Conservation (phyloP, 805 yeast species). For the Ogataea henricii region DNA sequence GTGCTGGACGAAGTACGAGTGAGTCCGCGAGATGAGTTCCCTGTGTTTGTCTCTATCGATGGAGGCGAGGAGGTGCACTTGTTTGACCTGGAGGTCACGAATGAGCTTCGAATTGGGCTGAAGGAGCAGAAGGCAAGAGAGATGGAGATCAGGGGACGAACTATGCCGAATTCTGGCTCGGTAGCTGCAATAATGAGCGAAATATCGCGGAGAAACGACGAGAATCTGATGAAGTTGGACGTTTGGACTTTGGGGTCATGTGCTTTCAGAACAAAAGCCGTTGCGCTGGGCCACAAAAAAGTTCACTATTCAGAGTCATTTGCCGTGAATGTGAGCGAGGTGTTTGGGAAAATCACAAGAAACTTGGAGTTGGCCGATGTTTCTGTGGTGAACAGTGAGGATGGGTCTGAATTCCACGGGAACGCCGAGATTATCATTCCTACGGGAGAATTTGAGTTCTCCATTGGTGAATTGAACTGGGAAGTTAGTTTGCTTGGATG, state of each 20-base stretch:
- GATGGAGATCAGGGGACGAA: background rate
- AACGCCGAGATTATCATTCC: background rate
- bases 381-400: background rate
- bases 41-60: constrained; percentile 9
- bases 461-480: constrained; percentile 3
- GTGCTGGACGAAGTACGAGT: background rate
- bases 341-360: background rate
- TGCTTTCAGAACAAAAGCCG: background rate
- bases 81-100: constrained; percentile 2
- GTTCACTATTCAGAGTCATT: background rate
- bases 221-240: background rate
- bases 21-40: constrained; percentile 1
- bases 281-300: background rate
- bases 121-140: background rate
- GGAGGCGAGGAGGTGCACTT: background rate
- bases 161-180: background rate
- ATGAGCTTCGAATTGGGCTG: background rate
- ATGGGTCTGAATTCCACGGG: constrained; percentile 4
- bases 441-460: background rate
- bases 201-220: background rate
- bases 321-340: background rate
- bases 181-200: background rate
- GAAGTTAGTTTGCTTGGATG: background rate
- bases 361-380: background rate
- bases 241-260: background rate